Conservation (phyloP, 352 stramenopile genomes). For the Phytophthora lateralis region DNA sequence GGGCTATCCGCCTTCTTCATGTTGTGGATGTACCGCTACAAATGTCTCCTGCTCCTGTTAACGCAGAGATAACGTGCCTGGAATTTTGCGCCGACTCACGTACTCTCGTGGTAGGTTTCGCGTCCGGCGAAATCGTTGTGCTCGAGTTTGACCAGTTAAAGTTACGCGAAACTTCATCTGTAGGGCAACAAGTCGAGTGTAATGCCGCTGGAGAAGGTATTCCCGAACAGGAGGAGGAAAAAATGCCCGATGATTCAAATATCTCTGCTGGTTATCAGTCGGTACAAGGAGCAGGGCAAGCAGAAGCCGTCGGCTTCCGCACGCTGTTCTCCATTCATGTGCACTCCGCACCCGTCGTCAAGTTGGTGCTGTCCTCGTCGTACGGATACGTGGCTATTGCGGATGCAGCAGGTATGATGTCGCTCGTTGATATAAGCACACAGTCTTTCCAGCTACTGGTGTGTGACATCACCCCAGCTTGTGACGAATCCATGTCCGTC, state of each 20-base stretch:
- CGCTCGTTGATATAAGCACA: constrained; percentile 54
- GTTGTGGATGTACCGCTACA: constrained; percentile 47
- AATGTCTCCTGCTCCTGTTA: constrained; percentile 40
- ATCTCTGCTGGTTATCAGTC: not conserved
- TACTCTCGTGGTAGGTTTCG: constrained; percentile 57
- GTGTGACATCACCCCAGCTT: constrained; percentile 46
- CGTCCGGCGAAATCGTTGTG: constrained; percentile 56
- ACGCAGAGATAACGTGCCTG: constrained; percentile 47
- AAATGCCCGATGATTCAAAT: not conserved
- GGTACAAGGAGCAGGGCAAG: constrained; percentile 10
- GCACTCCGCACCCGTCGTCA: constrained; percentile 60
- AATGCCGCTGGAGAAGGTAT: not conserved
- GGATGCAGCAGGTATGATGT: constrained; percentile 64
- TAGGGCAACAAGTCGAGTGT: not conserved
- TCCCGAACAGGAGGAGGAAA: not conserved
- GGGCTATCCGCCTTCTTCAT: constrained; percentile 61
- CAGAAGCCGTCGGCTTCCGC: constrained; percentile 42
- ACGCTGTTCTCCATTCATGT: constrained; percentile 61
- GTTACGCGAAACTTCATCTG: constrained; percentile 8
- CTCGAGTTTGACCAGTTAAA: constrained; percentile 49
- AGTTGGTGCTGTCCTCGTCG: constrained; percentile 50
- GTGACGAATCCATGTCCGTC: constrained; percentile 57
- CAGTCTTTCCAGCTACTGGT: constrained; percentile 67
- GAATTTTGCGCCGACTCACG: constrained; percentile 55
- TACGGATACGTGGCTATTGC: constrained; percentile 60